Base-by-base conservation (phyloP, 495 filamentous ascomycete genomes). In the Aspergillus mulundensis region DNA sequence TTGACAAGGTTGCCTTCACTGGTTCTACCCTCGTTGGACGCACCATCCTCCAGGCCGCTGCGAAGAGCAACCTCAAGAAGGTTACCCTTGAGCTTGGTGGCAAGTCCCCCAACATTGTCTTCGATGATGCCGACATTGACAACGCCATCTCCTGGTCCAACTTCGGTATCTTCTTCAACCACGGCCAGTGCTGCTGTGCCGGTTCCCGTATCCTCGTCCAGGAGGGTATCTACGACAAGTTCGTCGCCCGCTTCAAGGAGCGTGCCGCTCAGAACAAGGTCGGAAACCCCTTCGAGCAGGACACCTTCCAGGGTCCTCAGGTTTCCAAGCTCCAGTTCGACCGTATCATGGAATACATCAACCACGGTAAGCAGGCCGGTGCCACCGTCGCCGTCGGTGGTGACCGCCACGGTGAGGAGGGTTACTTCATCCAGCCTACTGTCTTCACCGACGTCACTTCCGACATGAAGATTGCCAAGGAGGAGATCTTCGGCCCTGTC, bases 1-100 rank as follows among this genome's bases (percentile, higher is more conserved):
- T 98, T 61, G 92, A 98, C 83, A 98, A 98, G 86, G 77, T 98
- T 61, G 94, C 94, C 66, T 98, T 98, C 81, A 98, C 94, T 59
- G 94, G 94, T 59, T 96, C 90, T 18, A 98, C 94, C 63, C 63
- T 88, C 50, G 87, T 95, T 56, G 94, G 94, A 62, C 90, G 94
- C 62, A 80, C 80, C 61, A 90, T 98, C 82, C 90, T 97, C 84
- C 95, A 97, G 84, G 91, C 93, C 25, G 91, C 94, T 12, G 94
- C 94, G 45, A 78, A 85, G 69, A 94, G 89, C 67, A 97, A 97
- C 82, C 69, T 97, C 71, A 97, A 97, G 88, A 96, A 96, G 86
- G 94, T 97, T 47, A 97, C 93, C n/a, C 84, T 97, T 30, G 93
- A 97, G 77, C 87, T 97, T 51, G 93, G 93, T 71, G 93, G 93